These are phyloP conservation scores for Xylaria scruposa DNA, from an alignment of 495 filamentous ascomycete species.

Conservation along the genomic window DNA sequence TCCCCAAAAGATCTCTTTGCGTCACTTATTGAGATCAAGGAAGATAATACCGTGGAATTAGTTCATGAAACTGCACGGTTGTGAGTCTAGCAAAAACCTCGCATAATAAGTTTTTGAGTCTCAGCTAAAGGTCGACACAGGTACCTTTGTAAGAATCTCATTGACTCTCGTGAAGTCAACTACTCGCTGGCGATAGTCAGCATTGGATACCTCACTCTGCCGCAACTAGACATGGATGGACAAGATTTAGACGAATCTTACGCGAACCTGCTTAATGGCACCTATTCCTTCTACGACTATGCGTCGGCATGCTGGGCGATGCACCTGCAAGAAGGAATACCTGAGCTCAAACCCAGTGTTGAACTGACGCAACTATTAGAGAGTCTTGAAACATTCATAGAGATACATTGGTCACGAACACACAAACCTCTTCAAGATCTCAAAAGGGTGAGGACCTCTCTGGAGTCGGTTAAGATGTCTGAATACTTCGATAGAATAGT, in stretches of 20 bases:
- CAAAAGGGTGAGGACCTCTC: neutral
- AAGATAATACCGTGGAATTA: slow-evolving; percentile 45
- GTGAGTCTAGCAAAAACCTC: slow-evolving; percentile 39
- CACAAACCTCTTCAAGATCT: slow-evolving; percentile 17
- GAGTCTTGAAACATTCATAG: slow-evolving; percentile 37
- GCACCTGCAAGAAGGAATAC: slow-evolving; percentile 38
- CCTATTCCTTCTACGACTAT: slow-evolving; percentile 49
- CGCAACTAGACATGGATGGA: neutral
- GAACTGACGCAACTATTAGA: slow-evolving; percentile 18
- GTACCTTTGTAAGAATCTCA: slow-evolving; percentile 7
- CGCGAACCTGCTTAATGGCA: slow-evolving; percentile 30
- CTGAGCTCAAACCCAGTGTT: neutral
- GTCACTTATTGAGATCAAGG: slow-evolving; percentile 48
- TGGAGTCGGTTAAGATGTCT: neutral
- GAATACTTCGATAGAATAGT: slow-evolving; percentile 18
- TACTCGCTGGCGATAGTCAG: slow-evolving; percentile 10
- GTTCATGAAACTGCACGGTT: slow-evolving; percentile 52
- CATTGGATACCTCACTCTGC: slow-evolving; percentile 25
- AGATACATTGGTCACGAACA: slow-evolving; percentile 26
- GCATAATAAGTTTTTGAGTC: neutral
- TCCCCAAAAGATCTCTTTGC: slow-evolving; percentile 51
- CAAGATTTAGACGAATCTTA: slow-evolving; percentile 8
- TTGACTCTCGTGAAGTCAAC: neutral
- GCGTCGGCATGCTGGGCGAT: slow-evolving; percentile 47
- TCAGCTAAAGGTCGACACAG: neutral